phyloP scores from a whole-genome alignment of 1,139 yeast genomes.

The Nadsonia commutata region DNA sequence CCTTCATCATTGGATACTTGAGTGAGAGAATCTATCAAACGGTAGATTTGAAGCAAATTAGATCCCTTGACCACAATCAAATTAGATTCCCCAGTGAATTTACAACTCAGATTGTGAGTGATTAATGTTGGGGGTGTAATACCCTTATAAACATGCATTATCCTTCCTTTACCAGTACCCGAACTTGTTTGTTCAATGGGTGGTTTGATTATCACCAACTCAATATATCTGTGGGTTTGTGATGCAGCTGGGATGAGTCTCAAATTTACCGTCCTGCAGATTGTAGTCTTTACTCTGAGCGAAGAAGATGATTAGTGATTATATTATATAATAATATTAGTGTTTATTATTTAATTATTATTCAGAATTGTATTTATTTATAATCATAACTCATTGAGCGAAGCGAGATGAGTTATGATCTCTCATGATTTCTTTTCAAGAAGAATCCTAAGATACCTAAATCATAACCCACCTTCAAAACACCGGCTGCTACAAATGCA shows the following conservation, averaged over 20 bases:
- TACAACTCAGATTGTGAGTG: conserved; percentile 44
- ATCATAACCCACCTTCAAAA: conserved; percentile 24
- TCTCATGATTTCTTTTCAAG: conserved; percentile 13
- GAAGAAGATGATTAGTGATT: too few species aligned
- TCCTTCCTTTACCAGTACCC: not conserved
- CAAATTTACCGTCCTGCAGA: not conserved
- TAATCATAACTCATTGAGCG: too few species aligned
- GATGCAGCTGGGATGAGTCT: too few species aligned
- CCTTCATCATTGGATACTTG: conserved; percentile 8
- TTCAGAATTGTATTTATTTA: too few species aligned
- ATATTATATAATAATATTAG: too few species aligned
- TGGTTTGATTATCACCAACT: too few species aligned
- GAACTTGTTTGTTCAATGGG: too few species aligned
- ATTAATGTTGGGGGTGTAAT: conserved; percentile 70
- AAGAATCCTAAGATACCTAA: conserved; percentile 16
- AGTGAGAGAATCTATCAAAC: conserved; percentile 13
- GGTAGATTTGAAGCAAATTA: conserved; percentile 49
- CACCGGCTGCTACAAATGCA: conserved; percentile 49
- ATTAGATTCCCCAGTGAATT: conserved; percentile 44
- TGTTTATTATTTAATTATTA: too few species aligned
- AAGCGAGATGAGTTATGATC: too few species aligned
- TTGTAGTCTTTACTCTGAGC: conserved; percentile 1
- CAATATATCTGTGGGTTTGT: too few species aligned
- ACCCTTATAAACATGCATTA: conserved; percentile 75
- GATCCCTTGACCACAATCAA: conserved; percentile 61